A percentile compares a stretch with the other conserved stretches of the same genome.
These are phyloP conservation scores for Metschnikowia bowlesiae DNA, from an alignment of 805 yeast genomes.

Conservation along the genomic window DNA sequence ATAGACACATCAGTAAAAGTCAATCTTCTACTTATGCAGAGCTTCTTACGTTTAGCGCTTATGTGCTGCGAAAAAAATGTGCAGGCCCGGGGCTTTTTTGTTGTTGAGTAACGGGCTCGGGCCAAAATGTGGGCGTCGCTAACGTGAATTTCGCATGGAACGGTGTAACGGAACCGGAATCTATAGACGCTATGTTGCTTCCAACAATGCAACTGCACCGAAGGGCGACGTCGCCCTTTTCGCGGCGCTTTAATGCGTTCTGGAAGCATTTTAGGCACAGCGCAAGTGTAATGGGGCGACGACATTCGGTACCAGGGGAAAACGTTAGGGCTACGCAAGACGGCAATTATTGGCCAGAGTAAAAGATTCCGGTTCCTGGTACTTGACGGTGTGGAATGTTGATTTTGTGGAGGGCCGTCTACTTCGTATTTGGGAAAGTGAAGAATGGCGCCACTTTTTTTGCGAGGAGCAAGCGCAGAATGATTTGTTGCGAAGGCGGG, in stretches of 20 bases:
- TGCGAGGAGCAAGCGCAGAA: background rate
- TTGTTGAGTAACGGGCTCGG: background rate
- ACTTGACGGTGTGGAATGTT: background rate
- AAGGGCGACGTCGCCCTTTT: background rate
- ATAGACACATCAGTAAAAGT: background rate
- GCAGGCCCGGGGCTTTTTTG: background rate
- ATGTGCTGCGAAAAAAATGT: background rate
- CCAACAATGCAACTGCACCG: background rate
- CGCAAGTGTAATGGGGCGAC: background rate
- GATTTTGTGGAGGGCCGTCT: too few species aligned
- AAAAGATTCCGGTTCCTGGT: background rate
- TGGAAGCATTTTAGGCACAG: background rate
- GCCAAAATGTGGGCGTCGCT: background rate
- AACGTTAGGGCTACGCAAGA: slow-evolving; percentile 1
- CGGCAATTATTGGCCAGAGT: background rate
- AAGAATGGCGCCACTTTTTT: background rate
- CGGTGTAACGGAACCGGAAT: background rate
- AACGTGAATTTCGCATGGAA: background rate
- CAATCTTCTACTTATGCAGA: background rate
- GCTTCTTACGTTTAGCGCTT: background rate
- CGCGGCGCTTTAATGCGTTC: background rate
- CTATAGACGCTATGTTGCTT: background rate
- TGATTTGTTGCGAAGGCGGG: background rate
- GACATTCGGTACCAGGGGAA: background rate
- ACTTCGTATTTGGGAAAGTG: background rate